Evolutionary conservation across 176 grass and related monocot genomes (phyloP), one percentile per base, ranked within the genome.

Genomic region (Aegilops bicornis): DNA sequence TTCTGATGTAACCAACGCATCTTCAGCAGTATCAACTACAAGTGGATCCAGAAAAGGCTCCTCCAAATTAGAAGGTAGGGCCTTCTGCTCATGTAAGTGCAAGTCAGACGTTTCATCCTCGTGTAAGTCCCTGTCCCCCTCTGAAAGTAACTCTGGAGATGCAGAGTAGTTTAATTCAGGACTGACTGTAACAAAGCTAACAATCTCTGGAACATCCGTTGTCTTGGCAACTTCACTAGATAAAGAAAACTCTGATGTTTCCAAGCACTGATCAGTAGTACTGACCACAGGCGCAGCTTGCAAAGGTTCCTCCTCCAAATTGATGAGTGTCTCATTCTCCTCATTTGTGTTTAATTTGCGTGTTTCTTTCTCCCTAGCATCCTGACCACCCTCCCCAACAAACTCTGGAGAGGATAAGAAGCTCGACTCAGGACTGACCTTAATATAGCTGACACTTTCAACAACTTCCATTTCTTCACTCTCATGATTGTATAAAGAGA

Each of bases 191-290:
- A 65, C 14, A 76, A 10, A 76, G 27, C 47, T 76, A 2, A 54
- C 8, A 77, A 42, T 24, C 56, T 23, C 56, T 77, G 61, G 43
- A 82, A 76, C 62, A 20, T 82, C 72, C 24, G 17, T 60, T 1
- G 12, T 72, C 25, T 76, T 52, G 24, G 16, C 14, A 30, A 29
- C 82, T 75, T 64, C 54, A 84, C 52, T n/a, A 56, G 24, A 75
- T 45, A n/a, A 84, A 64, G 69, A 74, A 60, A 84, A 64, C 17
- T 36, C 82, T 76, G 70, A 16, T 64, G 52, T 84, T 74, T 47
- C 43, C 64, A 82, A 48, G 79, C 7, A 69, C 12, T 82, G 79
- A 23, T 82, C 64, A 52, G 43, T 35, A 69, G 79, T 35, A 83
- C 33, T 61, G 69, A 59, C 68, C 36, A 60, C 68, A 73, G 12